Evolutionary conservation across 148 eudicot genomes (phyloP).

Genomic region (Cornus kousa): DNA sequence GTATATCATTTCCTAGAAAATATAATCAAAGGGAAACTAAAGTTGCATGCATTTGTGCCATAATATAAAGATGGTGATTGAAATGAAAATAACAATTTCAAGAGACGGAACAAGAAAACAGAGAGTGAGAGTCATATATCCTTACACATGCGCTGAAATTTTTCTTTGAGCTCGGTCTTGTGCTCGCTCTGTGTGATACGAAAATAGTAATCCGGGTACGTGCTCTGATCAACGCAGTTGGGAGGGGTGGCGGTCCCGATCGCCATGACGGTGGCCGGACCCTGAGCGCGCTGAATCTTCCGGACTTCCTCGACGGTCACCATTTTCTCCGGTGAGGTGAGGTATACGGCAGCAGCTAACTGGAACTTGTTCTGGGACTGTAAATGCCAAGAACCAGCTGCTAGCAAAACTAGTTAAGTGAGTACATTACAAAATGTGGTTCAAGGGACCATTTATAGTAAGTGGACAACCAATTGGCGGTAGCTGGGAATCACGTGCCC

Average conservation of each 20-base stretch:
- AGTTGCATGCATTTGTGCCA: too few species aligned
- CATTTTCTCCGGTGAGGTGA: slow-evolving; percentile 15
- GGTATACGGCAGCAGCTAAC: background rate
- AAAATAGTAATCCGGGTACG: slow-evolving; percentile 40
- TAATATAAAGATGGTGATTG: too few species aligned
- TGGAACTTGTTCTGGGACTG: background rate
- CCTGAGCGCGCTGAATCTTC: slow-evolving; percentile 35
- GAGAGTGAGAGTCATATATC: too few species aligned
- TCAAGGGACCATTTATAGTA: too few species aligned
- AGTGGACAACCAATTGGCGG: background rate
- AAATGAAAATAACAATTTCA: too few species aligned
- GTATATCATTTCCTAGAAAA: too few species aligned
- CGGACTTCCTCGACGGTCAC: slow-evolving; percentile 42
- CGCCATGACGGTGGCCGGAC: slow-evolving; percentile 41
- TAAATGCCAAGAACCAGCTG: background rate
- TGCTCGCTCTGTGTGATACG: slow-evolving; percentile 43
- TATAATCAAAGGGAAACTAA: too few species aligned
- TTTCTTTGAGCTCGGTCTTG: slow-evolving; percentile 37
- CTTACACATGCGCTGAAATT: slow-evolving; percentile 49
- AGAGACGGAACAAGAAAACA: too few species aligned
- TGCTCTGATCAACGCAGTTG: slow-evolving; percentile 43
- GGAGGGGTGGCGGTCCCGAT: slow-evolving; percentile 42
- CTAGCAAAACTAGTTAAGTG: too few species aligned
- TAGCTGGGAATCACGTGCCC: background rate
- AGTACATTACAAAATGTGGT: background rate